Evolutionary conservation across 2,329 filamentous ascomycete species (phyloP).

Genomic region (Colletotrichum australisinense): DNA sequence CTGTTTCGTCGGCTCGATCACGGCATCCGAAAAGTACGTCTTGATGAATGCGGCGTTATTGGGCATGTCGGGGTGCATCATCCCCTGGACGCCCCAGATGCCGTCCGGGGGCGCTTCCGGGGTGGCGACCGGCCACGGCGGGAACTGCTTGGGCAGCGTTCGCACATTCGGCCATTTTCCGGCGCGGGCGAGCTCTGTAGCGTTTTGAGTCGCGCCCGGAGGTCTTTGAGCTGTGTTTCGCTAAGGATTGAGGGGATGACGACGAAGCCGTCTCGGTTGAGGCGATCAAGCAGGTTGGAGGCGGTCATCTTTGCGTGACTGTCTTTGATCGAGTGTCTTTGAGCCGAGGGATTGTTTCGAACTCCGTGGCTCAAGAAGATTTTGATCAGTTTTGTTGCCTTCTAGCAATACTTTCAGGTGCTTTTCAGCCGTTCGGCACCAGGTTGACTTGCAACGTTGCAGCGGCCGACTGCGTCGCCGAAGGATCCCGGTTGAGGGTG

Average conservation of each 20-base stretch:
- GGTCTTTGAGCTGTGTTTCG: conserved; percentile 62
- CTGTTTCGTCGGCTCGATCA: conserved; percentile 73
- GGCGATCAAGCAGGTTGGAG: conserved; percentile 57
- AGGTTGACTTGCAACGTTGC: conserved; percentile 24
- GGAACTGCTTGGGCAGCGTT: conserved; percentile 90
- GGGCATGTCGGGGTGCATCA: conserved; percentile 79
- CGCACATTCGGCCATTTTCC: conserved; percentile 85
- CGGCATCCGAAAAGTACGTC: conserved; percentile 77
- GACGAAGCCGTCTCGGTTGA: conserved; percentile 81
- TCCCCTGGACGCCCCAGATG: conserved; percentile 92
- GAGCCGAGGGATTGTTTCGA: background rate
- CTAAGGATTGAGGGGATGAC: conserved; percentile 74
- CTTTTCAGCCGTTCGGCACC: background rate
- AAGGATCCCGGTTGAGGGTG: conserved; percentile 18
- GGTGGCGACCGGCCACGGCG: conserved; percentile 73
- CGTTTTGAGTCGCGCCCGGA: conserved; percentile 70
- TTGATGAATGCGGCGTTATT: conserved; percentile 70
- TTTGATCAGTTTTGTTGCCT: background rate
- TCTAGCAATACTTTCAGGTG: background rate
- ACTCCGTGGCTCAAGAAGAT: background rate
- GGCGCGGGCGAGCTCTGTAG: conserved; percentile 71
- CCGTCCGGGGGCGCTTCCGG: conserved; percentile 65
- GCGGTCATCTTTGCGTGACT: conserved; percentile 7
- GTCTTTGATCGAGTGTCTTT: background rate
- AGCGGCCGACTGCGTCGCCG: background rate